phyloP scores from a whole-genome alignment of 805 yeast species.

The Debaryomyces tyrocola region DNA sequence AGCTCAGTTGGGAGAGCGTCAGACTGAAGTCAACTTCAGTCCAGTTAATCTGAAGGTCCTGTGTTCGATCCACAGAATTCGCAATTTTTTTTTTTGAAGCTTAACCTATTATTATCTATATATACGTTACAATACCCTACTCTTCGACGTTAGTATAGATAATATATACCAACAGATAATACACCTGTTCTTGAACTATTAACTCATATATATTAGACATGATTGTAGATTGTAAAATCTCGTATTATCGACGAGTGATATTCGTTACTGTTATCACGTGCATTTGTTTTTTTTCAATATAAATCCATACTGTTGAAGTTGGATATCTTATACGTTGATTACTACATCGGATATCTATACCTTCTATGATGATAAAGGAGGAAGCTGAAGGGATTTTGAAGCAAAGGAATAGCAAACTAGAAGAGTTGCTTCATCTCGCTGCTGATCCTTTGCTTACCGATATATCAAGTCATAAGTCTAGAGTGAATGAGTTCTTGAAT shows the following conservation, averaged over 20 bases:
- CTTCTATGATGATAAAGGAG: slow-evolving; percentile 1
- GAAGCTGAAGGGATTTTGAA: slow-evolving; percentile 2
- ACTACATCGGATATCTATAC: not conserved
- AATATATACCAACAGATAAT: too few relatives aligned
- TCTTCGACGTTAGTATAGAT: too few relatives aligned
- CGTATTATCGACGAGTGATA: not conserved
- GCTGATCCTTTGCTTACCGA: slow-evolving; percentile 16
- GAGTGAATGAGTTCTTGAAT: slow-evolving; percentile 5
- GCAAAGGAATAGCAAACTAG: slow-evolving; percentile 12
- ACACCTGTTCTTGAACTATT: too few relatives aligned
- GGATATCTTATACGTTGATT: not conserved
- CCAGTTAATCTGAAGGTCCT: slow-evolving; percentile 73
- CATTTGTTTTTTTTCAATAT: not conserved
- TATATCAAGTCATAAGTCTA: not conserved
- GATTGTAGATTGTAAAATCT: too few relatives aligned
- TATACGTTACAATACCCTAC: not conserved
- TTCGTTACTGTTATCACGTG: not conserved
- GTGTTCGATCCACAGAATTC: slow-evolving; percentile 84
- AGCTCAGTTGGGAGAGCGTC: slow-evolving; percentile 42
- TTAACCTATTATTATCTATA: not conserved
- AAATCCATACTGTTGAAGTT: too few relatives aligned
- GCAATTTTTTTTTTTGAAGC: slow-evolving; percentile 36
- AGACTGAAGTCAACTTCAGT: slow-evolving; percentile 35
- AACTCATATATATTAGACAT: too few relatives aligned
- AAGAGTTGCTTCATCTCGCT: slow-evolving; percentile 16